Evolutionary conservation across 2,329 filamentous ascomycete genomes (phyloP), one percentile per base, ranked within the genome.

Genomic region (Shiraia bambusicola): DNA sequence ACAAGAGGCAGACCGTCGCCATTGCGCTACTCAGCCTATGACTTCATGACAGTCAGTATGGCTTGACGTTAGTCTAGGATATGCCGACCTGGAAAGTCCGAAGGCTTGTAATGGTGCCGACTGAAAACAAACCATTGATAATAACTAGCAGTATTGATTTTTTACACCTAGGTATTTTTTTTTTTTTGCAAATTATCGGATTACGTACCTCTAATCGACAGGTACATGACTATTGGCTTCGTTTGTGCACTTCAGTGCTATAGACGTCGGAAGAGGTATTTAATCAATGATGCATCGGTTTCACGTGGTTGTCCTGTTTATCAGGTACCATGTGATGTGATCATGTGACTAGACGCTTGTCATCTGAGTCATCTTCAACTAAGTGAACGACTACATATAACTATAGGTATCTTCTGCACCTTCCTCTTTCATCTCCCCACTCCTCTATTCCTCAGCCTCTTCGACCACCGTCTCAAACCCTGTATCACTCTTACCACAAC

Each of bases 31-130:
- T 60, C 67, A 1, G 58, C 61, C 6, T 65, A 40, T 4, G 49
- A 47, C 1, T 41, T 63, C 36, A 71, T 58, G 32, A 74, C 69
- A 4, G 68, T 64, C 22, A 72, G 64, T 48, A 74, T 75, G 2
- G 72, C 73, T 2, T 70, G 69, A 2, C 70, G 37, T 30, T 57
- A 59, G 2, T 34, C 28, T 11, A 53, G 53, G 8, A 46, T 49
- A 22, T 57, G 51, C 1, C 40, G 42, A 7, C 40, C 49, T 31
- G 44, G 13, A 50, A 55, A 11, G 47, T 52, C 40, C 54, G 59
- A 46, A 53, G 63, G 60, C 76, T 52, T 10, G 57, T 56, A 28
- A 56, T 59, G 26, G 57, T 59, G 2, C 51, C 73, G 8, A 69
- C 40, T 28, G 59, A 62, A 26, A 68, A 69, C 2, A 56, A 60